Base-by-base conservation (phyloP, 306 rosid genomes). In the Inga oerstediana region DNA sequence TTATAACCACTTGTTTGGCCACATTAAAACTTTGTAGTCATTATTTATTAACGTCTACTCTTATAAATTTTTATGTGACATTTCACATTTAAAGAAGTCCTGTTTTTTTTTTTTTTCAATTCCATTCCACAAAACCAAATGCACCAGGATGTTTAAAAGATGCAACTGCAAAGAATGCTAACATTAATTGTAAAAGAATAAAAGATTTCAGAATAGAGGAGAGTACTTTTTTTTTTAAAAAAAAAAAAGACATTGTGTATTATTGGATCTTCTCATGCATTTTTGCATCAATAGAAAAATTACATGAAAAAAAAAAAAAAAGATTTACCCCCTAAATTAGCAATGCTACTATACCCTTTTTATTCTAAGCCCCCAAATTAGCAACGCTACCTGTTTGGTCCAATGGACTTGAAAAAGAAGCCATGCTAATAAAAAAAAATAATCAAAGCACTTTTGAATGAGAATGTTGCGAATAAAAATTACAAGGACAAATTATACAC, bases 381-480 rank as follows among this genome's bases (percentile, higher is more conserved):
- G 64, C 30, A 58, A 24, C 24, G 32, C 65, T 59, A 59, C 67
- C 12, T 24, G 0, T 72, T 85, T 75, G 72, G 71, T 78, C 80
- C 78, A 59, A 76, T 75, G 58, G 61, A 87, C 69, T 52, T 54
- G 8, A 84, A 80, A 71, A 15, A 84, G 77, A 79, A 83, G 83
- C 89, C 76, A 85, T 76, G 72, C 78, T 77, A 80, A 79, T 88
- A 87, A 85, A 79, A 79, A 79, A 82, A 79, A 79, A 81, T 77
- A 87, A 88, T 81, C 79, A 87, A 88, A 87, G 79, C 67, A 80
- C 87, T 72, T 79, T 83, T 84, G 88, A 84, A 84, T 82, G 88
- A 69, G 65, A 81, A 76, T 88, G 81, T 79, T 88, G 90, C 91
- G 86, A 68, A 87, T 58, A 79, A 82, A 37, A 83, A 80, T 65